Evolutionary conservation across 352 stramenopile species (phyloP), one percentile per base, ranked within the genome.

Genomic region (Globisporangium yorkense): DNA sequence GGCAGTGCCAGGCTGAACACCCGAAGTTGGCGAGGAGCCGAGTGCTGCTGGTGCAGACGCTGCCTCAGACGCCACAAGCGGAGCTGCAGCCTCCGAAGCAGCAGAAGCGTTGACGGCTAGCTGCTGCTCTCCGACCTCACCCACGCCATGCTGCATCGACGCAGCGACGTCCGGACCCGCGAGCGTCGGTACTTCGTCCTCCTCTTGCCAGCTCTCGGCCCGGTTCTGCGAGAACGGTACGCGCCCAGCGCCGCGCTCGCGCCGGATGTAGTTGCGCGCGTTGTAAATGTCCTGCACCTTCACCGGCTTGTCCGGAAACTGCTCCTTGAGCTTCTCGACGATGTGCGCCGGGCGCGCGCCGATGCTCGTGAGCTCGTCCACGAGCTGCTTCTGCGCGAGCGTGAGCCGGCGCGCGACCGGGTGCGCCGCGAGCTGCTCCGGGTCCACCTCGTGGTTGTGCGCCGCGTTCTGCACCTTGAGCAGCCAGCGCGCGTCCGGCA

Each of bases 261-360:
- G 62, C 0, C 67, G 67, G 33, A 84, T 78, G 49, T 66, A 72
- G 56, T 76, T 80, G 51, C 71, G 71, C 40, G 60, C 54, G 57
- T 84, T 81, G 69, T 81, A 84, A 37, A 84, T 74, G 57, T 79
- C 74, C 54, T 75, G 71, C 43, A 79, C 67, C 45, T 75, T 75
- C 44, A 84, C 59, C n/a, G 61, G 63, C 35, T 75, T 75, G 45
- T 71, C 61, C 5, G 74, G 74, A 54, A 80, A 76, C 20, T 54
- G 24, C 33, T 71, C 61, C 54, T 69, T 70, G 43, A 81, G 54
- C 21, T 56, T 63, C 44, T 77, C 65, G 49, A 84, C 57, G 27
- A 84, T 81, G 9, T 66, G 59, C 16, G 61, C 61, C 3, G 72
- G 72, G 0, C 72, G 66, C n/a, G 63, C 47, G 6, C 72, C 72